Evolutionary conservation across 345 rosid genomes (phyloP), one percentile per base, ranked within the genome.

Genomic region (Gossypioides kirkii): DNA sequence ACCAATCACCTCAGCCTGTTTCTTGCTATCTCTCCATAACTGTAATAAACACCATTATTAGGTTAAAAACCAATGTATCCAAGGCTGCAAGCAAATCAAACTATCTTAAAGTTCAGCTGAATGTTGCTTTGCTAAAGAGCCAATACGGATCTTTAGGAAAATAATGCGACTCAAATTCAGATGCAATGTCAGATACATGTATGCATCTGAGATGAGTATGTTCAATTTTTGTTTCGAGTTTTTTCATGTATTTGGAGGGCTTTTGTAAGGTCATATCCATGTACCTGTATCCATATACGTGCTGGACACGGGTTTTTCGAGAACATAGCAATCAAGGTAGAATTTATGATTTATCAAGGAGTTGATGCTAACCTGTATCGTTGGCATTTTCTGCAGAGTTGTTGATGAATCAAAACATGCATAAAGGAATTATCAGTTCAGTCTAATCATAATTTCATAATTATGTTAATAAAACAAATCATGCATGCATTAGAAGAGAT

Each of bases 301-400:
- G 38, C 38, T 32, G 38, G 38, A 32, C 38, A 32, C 7, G 38
- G 38, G 38, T 32, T 32, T 32, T 32, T 32, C 7, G 38, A 32
- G 10, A 17, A 8, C 12, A 54, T n/a, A 2, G 26, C 20, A 20
- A 20, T 56, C 13, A 22, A 10, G 28, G 23, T 16, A 55, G 38
- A 36, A 45, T 22, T 23, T 18, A 42, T 71, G 28, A 16, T 60
- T 67, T 56, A 6, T 55, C 6, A 36, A 68, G 26, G 41, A 53
- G 53, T 54, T 3, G 74, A 50, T 55, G 58, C 73, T 71, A 74
- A 86, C 98, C 96, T 94, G 99, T 69, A 92, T 86, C 2, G 96
- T 87, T 32, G 99, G 98, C 97, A 95, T 95, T 83, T 90, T 95
- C 97, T 95, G 91, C 55, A 26, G 32, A n/a, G 64, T 76, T 76